Percentiles rank a stretch among this genome's conserved stretches.
phyloP scores from a whole-genome alignment of 805 yeast genomes.

The Yamadazyma insecticola region DNA sequence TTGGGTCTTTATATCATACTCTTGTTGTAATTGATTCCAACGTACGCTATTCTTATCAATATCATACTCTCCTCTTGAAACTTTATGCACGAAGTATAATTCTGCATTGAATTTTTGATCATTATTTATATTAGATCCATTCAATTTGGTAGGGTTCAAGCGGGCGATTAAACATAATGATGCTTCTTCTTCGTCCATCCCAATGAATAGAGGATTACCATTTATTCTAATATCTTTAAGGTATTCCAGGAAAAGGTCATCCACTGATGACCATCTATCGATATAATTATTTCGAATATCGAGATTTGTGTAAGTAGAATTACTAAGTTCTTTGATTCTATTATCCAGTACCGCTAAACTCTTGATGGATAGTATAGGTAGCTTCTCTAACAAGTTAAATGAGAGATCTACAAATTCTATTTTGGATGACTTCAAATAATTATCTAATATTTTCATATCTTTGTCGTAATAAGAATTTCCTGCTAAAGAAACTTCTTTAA shows the following conservation, averaged over 20 bases:
- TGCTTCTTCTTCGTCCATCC: constrained; percentile 25
- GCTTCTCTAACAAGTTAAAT: constrained; percentile 30
- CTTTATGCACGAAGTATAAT: constrained; percentile 55
- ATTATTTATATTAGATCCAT: constrained; percentile 50
- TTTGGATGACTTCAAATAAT: constrained; percentile 6
- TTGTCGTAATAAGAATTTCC: constrained; percentile 25
- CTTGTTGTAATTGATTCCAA: constrained; percentile 40
- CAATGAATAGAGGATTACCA: constrained; percentile 47
- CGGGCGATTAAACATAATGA: constrained; percentile 44
- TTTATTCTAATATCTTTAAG: constrained; percentile 45
- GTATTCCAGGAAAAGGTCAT: constrained; percentile 34
- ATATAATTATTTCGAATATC: constrained; percentile 54
- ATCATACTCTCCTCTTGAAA: constrained; percentile 24
- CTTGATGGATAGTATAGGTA: constrained; percentile 24
- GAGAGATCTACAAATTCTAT: constrained; percentile 29
- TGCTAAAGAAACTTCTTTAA: constrained; percentile 30
- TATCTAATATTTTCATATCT: constrained; percentile 8
- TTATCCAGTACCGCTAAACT: constrained; percentile 9
- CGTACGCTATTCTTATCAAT: constrained; percentile 17
- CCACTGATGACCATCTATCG: constrained; percentile 32
- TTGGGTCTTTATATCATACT: constrained; percentile 24
- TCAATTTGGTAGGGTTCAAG: constrained; percentile 31
- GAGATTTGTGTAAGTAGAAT: constrained; percentile 14
- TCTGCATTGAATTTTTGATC: constrained; percentile 63
- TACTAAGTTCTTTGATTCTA: constrained; percentile 1